phyloP scores from a whole-genome alignment of 306 rosid species.

The Myrica gale region DNA sequence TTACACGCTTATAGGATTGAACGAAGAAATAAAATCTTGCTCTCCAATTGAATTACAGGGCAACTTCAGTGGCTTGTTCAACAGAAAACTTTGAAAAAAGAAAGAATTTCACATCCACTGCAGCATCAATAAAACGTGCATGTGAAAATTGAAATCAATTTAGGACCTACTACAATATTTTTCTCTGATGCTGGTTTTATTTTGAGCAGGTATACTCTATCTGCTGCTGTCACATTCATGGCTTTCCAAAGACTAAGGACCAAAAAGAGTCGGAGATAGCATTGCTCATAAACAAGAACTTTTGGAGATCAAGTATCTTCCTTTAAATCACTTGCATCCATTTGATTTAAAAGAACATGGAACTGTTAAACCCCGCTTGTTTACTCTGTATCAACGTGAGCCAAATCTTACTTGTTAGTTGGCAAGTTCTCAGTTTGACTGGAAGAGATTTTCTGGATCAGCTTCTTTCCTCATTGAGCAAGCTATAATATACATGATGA shows the following conservation, averaged over 20 bases:
- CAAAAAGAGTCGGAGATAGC: conserved; percentile 54
- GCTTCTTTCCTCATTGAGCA: neutral
- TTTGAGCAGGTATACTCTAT: conserved; percentile 78
- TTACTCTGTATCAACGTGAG: neutral
- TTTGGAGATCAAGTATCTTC: neutral
- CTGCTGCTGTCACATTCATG: conserved; percentile 92
- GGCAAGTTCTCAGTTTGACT: neutral
- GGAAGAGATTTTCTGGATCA: neutral
- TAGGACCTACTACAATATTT: neutral
- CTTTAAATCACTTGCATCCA: neutral
- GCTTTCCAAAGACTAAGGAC: conserved; percentile 72
- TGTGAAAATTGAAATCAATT: neutral
- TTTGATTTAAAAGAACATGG: neutral
- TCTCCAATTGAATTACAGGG: neutral
- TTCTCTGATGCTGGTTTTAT: conserved; percentile 11
- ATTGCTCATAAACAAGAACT: conserved; percentile 10
- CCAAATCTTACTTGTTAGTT: neutral
- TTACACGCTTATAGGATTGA: neutral
- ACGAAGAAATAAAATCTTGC: neutral
- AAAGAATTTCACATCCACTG: neutral
- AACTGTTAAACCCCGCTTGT: neutral
- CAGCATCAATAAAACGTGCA: neutral
- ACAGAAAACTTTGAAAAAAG: neutral
- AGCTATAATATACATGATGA: neutral
- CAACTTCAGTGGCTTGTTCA: neutral